Conservation (phyloP, 441 rosid species). For the Syzygium malaccense region DNA sequence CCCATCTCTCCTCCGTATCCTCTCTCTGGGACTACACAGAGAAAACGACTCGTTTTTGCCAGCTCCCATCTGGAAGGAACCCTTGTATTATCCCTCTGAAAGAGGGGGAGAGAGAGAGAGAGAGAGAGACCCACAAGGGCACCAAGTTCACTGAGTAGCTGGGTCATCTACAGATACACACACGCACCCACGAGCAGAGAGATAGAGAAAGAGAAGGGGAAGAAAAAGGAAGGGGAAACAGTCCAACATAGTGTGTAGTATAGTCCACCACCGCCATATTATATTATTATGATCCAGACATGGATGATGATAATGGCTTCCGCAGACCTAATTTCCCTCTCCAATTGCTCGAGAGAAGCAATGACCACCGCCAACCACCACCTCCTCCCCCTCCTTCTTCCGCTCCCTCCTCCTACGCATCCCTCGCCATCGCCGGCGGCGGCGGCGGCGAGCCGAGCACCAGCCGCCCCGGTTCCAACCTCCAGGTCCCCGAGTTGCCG, state of each 20-base stretch:
- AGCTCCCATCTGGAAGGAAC: constrained; percentile 11
- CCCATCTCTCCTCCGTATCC: background rate
- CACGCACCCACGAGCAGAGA: background rate
- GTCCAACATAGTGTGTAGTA: background rate
- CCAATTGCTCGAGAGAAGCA: constrained; percentile 7
- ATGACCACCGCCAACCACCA: background rate
- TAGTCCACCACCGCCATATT: background rate
- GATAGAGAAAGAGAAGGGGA: background rate
- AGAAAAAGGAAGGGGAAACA: background rate
- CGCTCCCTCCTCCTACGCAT: background rate
- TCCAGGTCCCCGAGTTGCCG: background rate
- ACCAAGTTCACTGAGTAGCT: background rate
- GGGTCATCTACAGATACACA: constrained; percentile 3
- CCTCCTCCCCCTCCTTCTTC: background rate
- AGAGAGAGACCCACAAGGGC: constrained; percentile 14
- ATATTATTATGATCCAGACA: background rate
- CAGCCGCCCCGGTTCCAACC: background rate
- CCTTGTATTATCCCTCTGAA: background rate
- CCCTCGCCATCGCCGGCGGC: background rate
- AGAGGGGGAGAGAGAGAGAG: background rate
- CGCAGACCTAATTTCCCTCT: constrained; percentile 13
- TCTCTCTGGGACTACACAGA: background rate
- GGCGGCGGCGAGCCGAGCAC: background rate
- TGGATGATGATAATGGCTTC: constrained; percentile 11
- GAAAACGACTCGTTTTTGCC: background rate